Evolutionary conservation across 176 grass and related monocot species (phyloP), one percentile per base, ranked within the genome.

Genomic region (Neostapfia colusana): DNA sequence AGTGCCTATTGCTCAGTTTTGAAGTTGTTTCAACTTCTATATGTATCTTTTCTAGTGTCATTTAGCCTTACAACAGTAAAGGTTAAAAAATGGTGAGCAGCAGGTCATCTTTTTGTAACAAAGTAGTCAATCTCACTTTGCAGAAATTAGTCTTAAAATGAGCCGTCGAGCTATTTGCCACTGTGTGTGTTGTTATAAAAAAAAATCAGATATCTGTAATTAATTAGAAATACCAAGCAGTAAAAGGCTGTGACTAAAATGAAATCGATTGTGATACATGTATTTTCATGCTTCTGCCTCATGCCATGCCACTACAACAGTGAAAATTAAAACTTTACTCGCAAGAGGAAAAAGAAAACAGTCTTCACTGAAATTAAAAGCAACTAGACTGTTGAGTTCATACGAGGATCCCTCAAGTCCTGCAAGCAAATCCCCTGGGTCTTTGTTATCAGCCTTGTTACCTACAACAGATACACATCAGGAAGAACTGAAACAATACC

Each of bases 341-440:
- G n/a, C 17, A 62, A 54, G 4, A n/a, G 65, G 12, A 5, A 23
- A 17, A 58, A 18, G 17, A 28, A 21, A 26, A 9, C 3, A 10
- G 63, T 60, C 45, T 31, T 40, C 49, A 39, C 0, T 6, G 6
- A 65, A 67, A 46, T 15, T 37, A 76, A 34, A 75, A n/a, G 12
- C 18, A 67, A 51, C 16, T 53, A 54, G 11, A 34, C 3, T 18
- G 55, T 46, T 72, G 40, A 84, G 70, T 88, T 87, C 96, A 65
- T 95, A 99, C 96, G 96, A 90, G 59, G 96, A 92, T 62, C 70
- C 91, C 77, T 99, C 96, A 23, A 87, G 77, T 76, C 87, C 92
- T 4, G 83, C 66, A 9, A 89, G 83, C 18, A 88, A 59, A 79
- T 89, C 88, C 27, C 78, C 87, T 31, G 83, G 69, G 61, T 95